These are phyloP conservation scores for Vickermania spadyakhi DNA, from an alignment of 208 protist genomes.

Conservation along the genomic window DNA sequence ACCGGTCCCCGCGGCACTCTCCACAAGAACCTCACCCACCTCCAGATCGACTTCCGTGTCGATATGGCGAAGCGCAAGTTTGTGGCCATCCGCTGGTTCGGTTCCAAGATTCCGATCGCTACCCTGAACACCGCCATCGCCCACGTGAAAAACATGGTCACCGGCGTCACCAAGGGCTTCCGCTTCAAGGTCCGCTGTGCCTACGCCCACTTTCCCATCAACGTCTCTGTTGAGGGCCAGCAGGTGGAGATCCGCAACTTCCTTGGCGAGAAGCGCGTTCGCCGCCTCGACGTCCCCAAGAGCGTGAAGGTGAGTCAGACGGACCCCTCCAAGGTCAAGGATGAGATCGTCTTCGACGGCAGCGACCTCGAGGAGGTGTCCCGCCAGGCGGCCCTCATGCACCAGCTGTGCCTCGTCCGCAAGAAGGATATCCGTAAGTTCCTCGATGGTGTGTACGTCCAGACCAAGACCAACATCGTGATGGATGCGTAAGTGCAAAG, in stretches of 20 bases:
- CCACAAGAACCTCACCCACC: conserved; percentile 88
- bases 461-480: conserved; percentile 90
- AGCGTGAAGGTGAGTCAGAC: conserved; percentile 86
- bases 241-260: conserved; percentile 99
- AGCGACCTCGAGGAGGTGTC: conserved; percentile 94
- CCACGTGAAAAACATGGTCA: conserved; percentile 99
- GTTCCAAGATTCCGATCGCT: conserved; percentile 90
- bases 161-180: conserved; percentile 98
- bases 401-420: conserved; percentile 93
- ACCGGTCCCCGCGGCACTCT: conserved; percentile 96
- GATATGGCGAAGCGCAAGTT: conserved; percentile 58
- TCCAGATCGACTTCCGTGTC: conserved; percentile 86
- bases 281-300: conserved; percentile 80
- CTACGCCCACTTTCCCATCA: conserved; percentile 99
- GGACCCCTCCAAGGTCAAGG: conserved; percentile 91
- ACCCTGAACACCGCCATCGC: conserved; percentile 93
- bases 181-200: conserved; percentile 99
- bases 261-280: conserved; percentile 97
- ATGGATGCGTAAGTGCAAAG: conserved; percentile 28
- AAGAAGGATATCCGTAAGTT: conserved; percentile 99
- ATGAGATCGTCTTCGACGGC: conserved; percentile 96
- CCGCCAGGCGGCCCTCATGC: conserved; percentile 92
- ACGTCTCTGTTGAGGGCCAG: conserved; percentile 90
- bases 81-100: conserved; percentile 94
- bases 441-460: conserved; percentile 99